A percentile compares a stretch with the other conserved stretches of the same genome.
These are phyloP conservation scores for Clonostachys chloroleuca DNA, from an alignment of 2,329 filamentous ascomycete species.

Conservation along the genomic window DNA sequence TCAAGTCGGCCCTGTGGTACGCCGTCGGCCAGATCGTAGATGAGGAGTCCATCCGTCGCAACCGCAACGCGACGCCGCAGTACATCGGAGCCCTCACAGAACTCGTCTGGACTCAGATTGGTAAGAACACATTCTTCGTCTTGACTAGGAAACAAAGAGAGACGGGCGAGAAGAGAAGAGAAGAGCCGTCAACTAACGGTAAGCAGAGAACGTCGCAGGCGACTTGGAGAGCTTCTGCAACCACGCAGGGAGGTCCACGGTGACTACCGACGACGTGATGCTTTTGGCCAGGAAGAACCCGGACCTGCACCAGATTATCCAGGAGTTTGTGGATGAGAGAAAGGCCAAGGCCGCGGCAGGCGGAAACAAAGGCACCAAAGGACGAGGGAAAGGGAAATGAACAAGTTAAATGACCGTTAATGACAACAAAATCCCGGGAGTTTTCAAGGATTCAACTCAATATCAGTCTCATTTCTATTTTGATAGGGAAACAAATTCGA, in stretches of 20 bases:
- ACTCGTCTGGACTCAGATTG: slow-evolving; percentile 82
- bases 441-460: no score
- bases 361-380: slow-evolving; percentile 10
- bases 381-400: slow-evolving; percentile 22
- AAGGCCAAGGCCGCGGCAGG: slow-evolving; percentile 40
- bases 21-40: slow-evolving; percentile 85
- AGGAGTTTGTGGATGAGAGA: slow-evolving; percentile 59
- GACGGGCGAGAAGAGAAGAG: no score
- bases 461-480: no score
- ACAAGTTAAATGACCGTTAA: background rate
- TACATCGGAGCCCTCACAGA: slow-evolving; percentile 86
- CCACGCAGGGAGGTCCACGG: slow-evolving; percentile 76
- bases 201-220: slow-evolving; percentile 47
- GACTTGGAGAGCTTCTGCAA: slow-evolving; percentile 56
- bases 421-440: no score
- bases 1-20: slow-evolving; percentile 84
- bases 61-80: slow-evolving; percentile 85
- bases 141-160: background rate
- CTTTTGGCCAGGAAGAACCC: slow-evolving; percentile 84
- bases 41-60: slow-evolving; percentile 57
- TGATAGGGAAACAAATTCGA: no score
- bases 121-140: slow-evolving; percentile 32
- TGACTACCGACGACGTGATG: slow-evolving; percentile 84
- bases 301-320: slow-evolving; percentile 73
- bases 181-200: background rate